phyloP scores from a whole-genome alignment of 805 yeast species.

The Grigorovia transvaalensis region DNA sequence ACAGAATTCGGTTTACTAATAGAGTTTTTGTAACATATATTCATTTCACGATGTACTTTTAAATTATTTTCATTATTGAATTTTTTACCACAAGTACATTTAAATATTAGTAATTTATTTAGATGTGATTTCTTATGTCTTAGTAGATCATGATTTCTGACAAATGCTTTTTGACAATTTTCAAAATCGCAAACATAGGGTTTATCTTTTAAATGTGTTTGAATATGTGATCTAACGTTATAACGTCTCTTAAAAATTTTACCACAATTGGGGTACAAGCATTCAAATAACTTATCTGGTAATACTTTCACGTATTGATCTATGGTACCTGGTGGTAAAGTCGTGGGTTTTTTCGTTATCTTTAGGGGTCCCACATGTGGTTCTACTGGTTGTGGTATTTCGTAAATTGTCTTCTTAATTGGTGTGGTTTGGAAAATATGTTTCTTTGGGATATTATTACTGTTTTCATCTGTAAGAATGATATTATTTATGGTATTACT shows the following conservation, averaged over 20 bases:
- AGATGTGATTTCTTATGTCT: slow-evolving; percentile 84
- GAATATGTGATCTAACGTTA: slow-evolving; percentile 89
- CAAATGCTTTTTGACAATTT: slow-evolving; percentile 76
- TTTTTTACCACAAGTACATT: slow-evolving; percentile 86
- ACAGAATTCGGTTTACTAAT: slow-evolving; percentile 14
- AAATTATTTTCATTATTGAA: slow-evolving; percentile 86
- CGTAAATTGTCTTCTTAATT: slow-evolving; percentile 7
- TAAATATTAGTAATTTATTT: slow-evolving; percentile 43
- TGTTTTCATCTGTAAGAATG: neutral
- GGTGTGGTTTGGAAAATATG: slow-evolving; percentile 25
- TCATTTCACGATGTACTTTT: slow-evolving; percentile 66
- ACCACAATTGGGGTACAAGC: slow-evolving; percentile 69
- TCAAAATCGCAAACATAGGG: slow-evolving; percentile 66
- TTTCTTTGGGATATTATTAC: slow-evolving; percentile 17
- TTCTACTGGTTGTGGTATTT: slow-evolving; percentile 11
- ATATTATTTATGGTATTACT: neutral
- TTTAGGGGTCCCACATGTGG: slow-evolving; percentile 10
- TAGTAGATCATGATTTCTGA: slow-evolving; percentile 86
- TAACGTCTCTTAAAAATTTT: slow-evolving; percentile 80
- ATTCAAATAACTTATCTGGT: slow-evolving; percentile 59
- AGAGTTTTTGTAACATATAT: slow-evolving; percentile 45
- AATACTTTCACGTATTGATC: slow-evolving; percentile 80
- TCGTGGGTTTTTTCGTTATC: slow-evolving; percentile 23
- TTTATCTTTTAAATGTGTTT: slow-evolving; percentile 88
- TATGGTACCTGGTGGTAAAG: slow-evolving; percentile 76